These are phyloP conservation scores for Pseudotsuga menziesii DNA, from an alignment of 75 land plant genomes.

Conservation along the genomic window DNA sequence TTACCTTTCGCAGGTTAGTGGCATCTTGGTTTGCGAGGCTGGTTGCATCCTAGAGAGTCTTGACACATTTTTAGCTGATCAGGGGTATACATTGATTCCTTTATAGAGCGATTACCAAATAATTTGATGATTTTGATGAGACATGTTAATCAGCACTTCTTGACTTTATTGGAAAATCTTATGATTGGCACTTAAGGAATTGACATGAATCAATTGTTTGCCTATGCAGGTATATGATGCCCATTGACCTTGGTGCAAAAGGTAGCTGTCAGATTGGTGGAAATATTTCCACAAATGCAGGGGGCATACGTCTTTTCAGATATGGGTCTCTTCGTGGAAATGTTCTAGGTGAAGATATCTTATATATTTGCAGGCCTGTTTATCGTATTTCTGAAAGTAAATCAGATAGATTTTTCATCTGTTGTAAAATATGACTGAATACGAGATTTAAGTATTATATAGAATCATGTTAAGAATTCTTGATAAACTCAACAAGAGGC, in stretches of 20 bases:
- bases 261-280: conserved; percentile 99
- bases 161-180: background rate
- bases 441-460: too few relatives aligned
- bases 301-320: conserved; percentile 81
- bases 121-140: background rate
- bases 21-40: conserved; percentile 96
- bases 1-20: conserved; percentile 64
- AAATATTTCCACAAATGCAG: conserved; percentile 98
- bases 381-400: conserved; percentile 17
- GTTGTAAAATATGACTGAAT: too few relatives aligned
- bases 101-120: background rate
- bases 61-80: conserved; percentile 54
- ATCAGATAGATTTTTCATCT: too few relatives aligned
- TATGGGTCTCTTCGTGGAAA: conserved; percentile 98
- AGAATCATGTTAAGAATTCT: too few relatives aligned
- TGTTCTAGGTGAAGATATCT: conserved; percentile 64
- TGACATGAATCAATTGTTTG: conserved; percentile 1
- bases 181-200: background rate
- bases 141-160: background rate
- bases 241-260: conserved; percentile 97
- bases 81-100: conserved; percentile 57
- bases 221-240: conserved; percentile 75
- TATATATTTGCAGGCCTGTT: conserved; percentile 17
- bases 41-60: conserved; percentile 95
- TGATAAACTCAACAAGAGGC: too few relatives aligned